phyloP scores from a whole-genome alignment of 176 grass and related monocot species.

The Zoysia japonica region DNA sequence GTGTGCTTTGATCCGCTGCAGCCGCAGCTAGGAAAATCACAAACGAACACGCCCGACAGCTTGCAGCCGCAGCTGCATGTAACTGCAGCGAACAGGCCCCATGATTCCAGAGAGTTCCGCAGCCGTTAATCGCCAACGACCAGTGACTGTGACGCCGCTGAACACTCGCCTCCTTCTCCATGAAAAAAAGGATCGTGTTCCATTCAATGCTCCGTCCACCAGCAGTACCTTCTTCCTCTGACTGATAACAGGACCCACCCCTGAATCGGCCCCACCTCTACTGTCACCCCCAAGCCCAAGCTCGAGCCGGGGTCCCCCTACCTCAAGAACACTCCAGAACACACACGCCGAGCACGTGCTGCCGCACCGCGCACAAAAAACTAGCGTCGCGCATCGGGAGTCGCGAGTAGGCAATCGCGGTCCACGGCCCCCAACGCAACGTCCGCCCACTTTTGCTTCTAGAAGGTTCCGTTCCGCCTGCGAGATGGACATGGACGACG shows the following conservation, averaged over 20 bases:
- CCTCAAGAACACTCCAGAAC: constrained; percentile 28
- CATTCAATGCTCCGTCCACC: neutral
- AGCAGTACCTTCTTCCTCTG: neutral
- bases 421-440: neutral
- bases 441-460: neutral
- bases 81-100: no score
- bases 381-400: neutral
- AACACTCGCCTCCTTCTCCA: neutral
- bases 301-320: neutral
- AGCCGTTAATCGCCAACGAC: neutral
- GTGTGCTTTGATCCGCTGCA: no score
- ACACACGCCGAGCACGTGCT: neutral
- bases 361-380: neutral
- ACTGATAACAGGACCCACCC: neutral
- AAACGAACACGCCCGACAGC: no score
- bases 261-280: neutral
- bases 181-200: no score
- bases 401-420: neutral
- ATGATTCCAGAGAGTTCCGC: neutral
- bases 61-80: no score
- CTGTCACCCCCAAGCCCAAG: neutral
- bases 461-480: neutral
- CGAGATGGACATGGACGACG: constrained; percentile 52
- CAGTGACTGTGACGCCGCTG: neutral
- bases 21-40: no score